Evolutionary conservation across 331 rosid genomes (phyloP).

Genomic region (Rosa hybrid): DNA sequence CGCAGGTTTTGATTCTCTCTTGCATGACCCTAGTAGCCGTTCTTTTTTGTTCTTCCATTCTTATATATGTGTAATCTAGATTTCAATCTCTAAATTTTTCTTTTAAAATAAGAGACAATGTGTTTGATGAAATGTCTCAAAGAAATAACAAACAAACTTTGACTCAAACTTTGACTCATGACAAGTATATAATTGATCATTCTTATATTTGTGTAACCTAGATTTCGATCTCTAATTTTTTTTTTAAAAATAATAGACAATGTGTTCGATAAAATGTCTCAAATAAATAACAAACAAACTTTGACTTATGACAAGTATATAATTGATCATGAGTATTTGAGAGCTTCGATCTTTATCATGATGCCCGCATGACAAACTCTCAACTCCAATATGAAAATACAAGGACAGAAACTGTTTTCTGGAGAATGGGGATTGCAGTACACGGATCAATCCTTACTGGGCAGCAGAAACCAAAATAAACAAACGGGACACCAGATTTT

Average conservation of each 20-base stretch:
- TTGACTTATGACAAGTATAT: neutral
- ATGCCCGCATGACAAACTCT: neutral
- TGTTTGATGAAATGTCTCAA: neutral
- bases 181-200: no score
- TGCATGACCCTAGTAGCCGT: neutral
- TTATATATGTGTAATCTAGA: neutral
- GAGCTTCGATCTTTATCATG: neutral
- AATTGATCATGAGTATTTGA: neutral
- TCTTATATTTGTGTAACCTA: neutral
- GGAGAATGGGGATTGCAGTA: no score
- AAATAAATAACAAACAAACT: neutral
- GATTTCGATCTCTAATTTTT: neutral
- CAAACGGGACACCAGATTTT: no score
- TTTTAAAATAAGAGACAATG: neutral
- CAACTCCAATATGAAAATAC: neutral
- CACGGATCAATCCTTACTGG: no score
- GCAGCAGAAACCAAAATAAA: no score
- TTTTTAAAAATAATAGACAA: neutral
- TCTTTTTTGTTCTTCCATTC: neutral
- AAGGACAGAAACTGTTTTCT: no score
- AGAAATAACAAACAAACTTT: neutral
- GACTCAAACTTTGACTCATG: neutral
- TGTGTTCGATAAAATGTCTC: neutral
- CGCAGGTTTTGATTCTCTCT: constrained; percentile 1
- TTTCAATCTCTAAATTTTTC: neutral